Conservation (phyloP, 257 asterid species). For the Coffea canephora region DNA sequence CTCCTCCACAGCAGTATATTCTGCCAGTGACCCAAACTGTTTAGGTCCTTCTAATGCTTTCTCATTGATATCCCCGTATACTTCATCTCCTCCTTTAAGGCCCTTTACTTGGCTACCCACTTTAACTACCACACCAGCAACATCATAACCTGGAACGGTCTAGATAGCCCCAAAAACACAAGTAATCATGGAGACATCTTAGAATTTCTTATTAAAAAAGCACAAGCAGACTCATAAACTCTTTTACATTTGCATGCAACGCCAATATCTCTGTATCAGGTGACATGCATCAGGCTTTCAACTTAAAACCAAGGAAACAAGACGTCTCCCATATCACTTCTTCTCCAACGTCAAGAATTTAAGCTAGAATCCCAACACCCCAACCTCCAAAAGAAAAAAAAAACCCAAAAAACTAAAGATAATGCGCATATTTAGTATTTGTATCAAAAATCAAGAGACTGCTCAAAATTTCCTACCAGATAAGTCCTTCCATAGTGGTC, state of each 20-base stretch:
- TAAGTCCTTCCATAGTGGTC: background rate
- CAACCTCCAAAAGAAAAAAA: too few relatives aligned
- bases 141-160: slow-evolving; percentile 96
- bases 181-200: background rate
- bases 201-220: background rate
- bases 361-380: background rate
- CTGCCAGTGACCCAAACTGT: slow-evolving; percentile 77
- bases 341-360: background rate
- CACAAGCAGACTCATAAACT: background rate
- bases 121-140: slow-evolving; percentile 83
- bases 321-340: background rate
- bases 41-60: slow-evolving; percentile 74
- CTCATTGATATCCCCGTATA: slow-evolving; percentile 78
- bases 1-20: slow-evolving; percentile 90
- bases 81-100: slow-evolving; percentile 85
- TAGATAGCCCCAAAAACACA: slow-evolving; percentile 7
- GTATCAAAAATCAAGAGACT: background rate
- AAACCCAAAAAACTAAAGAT: too few relatives aligned
- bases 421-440: background rate
- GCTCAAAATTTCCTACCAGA: background rate
- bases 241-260: background rate
- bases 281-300: background rate
- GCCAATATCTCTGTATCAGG: background rate
- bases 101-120: slow-evolving; percentile 81
- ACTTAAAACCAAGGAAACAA: background rate